A percentile compares a stretch with the other conserved stretches of the same genome.
Conservation (phyloP, 2,329 filamentous ascomycete genomes). For the Sarocladiaceae sp. region DNA sequence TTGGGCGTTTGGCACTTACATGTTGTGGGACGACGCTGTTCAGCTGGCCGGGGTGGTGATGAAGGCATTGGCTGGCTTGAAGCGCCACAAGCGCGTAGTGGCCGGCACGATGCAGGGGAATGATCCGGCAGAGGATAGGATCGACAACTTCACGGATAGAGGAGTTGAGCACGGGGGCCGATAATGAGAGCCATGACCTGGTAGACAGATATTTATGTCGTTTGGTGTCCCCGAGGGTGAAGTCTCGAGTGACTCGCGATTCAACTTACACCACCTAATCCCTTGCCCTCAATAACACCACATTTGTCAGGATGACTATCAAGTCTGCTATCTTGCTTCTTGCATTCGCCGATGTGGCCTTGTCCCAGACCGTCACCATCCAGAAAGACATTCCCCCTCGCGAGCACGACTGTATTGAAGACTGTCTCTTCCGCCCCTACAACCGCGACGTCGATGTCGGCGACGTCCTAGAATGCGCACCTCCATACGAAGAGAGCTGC, state of each 20-base stretch:
- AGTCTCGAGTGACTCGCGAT: not conserved
- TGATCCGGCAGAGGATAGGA: not conserved
- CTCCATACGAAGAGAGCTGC: constrained; percentile 10
- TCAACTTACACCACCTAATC: not conserved
- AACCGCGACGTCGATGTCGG: constrained; percentile 6
- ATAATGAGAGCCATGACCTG: not conserved
- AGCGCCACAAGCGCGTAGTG: not conserved
- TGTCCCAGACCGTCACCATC: constrained; percentile 8
- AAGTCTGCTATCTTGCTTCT: not conserved
- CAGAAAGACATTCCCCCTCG: constrained; percentile 5
- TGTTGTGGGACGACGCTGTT: not conserved
- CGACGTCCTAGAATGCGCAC: constrained; percentile 8
- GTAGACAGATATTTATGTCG: not conserved
- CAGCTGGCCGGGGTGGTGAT: not conserved
- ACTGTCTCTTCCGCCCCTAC: constrained; percentile 9
- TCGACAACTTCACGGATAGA: not conserved
- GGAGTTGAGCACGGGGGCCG: not conserved
- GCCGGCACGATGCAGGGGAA: not conserved
- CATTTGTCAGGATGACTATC: not conserved
- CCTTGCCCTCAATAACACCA: not conserved
- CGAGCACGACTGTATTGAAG: constrained; percentile 5
- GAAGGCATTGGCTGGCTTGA: not conserved
- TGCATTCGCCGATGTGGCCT: not conserved
- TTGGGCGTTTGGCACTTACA: not conserved
- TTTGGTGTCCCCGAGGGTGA: not conserved